These are phyloP conservation scores for Termitomyces sp. DNA, from an alignment of 768 basidiomycete species.

Conservation along the genomic window DNA sequence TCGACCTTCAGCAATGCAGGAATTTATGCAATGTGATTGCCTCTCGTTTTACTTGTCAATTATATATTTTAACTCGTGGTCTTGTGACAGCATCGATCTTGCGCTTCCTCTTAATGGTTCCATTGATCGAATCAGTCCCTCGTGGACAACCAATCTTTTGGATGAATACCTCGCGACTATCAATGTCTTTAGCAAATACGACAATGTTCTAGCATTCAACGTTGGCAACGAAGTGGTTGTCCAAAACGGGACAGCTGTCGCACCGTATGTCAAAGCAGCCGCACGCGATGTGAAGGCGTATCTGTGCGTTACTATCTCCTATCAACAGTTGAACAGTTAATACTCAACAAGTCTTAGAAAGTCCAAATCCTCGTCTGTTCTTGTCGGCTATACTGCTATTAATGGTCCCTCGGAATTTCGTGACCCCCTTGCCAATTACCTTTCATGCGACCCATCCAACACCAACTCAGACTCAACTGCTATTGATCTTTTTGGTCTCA, in stretches of 20 bases:
- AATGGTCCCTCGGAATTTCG: slow-evolving; percentile 65
- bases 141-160: slow-evolving; percentile 80
- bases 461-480: slow-evolving; percentile 50
- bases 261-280: slow-evolving; percentile 86
- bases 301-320: slow-evolving; percentile 44
- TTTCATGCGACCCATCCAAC: slow-evolving; percentile 65
- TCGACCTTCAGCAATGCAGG: slow-evolving; percentile 63
- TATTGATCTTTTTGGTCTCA: slow-evolving; percentile 85
- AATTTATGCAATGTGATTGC: slow-evolving; percentile 83
- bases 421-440: slow-evolving; percentile 66
- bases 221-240: slow-evolving; percentile 82
- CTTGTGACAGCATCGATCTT: slow-evolving; percentile 66
- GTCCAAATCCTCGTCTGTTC: slow-evolving; percentile 56
- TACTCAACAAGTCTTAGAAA: slow-evolving; percentile 31
- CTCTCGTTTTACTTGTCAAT: not conserved
- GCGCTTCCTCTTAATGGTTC: slow-evolving; percentile 83
- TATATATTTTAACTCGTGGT: not conserved
- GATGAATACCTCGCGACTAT: slow-evolving; percentile 78
- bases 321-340: not conserved
- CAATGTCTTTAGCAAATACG: slow-evolving; percentile 74
- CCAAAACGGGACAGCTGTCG: slow-evolving; percentile 50
- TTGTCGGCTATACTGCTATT: slow-evolving; percentile 85
- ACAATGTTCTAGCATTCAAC: slow-evolving; percentile 87
- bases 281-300: slow-evolving; percentile 86
- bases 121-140: slow-evolving; percentile 63